Conservation (phyloP, 129 eudicot species). For the Escallonia herrerae region DNA sequence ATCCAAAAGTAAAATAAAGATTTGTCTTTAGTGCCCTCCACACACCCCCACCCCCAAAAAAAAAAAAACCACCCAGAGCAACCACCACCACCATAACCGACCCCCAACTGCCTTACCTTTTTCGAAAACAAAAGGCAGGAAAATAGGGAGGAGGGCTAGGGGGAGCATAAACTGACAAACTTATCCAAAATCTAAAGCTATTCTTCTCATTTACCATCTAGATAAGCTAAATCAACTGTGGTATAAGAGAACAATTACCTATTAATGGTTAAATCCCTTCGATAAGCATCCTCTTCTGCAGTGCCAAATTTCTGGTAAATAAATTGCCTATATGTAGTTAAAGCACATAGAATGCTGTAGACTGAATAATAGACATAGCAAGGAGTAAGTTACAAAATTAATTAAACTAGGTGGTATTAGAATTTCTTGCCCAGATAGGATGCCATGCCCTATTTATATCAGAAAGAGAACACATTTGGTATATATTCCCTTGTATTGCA, state of each 20-base stretch:
- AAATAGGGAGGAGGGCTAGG: too few relatives aligned
- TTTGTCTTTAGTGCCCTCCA: too few relatives aligned
- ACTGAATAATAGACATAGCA: not conserved
- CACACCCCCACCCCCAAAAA: too few relatives aligned
- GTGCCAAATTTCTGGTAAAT: slow-evolving; percentile 64
- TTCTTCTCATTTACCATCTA: not conserved
- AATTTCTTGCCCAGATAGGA: not conserved
- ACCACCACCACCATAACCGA: too few relatives aligned
- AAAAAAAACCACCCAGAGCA: too few relatives aligned
- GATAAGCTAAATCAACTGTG: not conserved
- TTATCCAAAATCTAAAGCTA: not conserved
- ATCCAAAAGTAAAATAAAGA: too few relatives aligned
- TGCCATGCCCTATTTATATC: not conserved
- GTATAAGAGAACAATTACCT: slow-evolving; percentile 28
- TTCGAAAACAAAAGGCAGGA: too few relatives aligned
- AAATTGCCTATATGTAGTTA: not conserved
- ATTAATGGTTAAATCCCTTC: slow-evolving; percentile 87
- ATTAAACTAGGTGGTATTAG: not conserved
- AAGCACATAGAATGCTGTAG: not conserved
- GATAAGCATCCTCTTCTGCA: slow-evolving; percentile 81
- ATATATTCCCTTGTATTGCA: too few relatives aligned
- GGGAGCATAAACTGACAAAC: too few relatives aligned
- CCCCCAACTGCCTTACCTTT: too few relatives aligned
- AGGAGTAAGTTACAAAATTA: not conserved
- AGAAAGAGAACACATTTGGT: too few relatives aligned